Evolutionary conservation across 306 rosid species (phyloP).

Genomic region (Pyrus pyrifolia): DNA sequence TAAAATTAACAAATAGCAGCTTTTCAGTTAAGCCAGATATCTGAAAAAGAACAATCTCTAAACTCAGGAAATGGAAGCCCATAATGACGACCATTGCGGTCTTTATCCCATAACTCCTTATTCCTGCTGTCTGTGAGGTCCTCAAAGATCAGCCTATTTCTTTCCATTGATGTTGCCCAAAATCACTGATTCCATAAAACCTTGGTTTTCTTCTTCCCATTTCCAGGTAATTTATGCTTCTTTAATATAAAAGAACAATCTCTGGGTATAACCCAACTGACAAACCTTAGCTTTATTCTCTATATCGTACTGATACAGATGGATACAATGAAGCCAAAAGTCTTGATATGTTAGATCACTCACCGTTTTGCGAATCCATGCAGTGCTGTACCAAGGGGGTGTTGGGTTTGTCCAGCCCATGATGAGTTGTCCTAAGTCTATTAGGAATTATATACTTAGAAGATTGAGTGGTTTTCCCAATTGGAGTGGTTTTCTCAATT

Average conservation of each 20-base stretch:
- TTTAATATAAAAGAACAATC: too few relatives aligned
- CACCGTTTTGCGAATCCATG: background rate
- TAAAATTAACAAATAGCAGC: background rate
- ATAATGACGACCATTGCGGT: background rate
- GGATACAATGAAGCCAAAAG: background rate
- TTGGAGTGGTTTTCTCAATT: too few relatives aligned
- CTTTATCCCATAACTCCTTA: background rate
- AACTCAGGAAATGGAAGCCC: background rate
- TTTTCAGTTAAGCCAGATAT: background rate
- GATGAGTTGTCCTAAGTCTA: too few relatives aligned
- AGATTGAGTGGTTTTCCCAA: too few relatives aligned
- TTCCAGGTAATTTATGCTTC: too few relatives aligned
- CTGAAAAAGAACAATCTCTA: background rate
- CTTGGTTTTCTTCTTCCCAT: background rate
- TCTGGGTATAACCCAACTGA: too few relatives aligned
- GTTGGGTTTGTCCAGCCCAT: too few relatives aligned
- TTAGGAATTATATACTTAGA: too few relatives aligned
- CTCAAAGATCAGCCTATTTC: background rate
- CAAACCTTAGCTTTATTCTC: background rate
- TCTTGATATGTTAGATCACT: background rate
- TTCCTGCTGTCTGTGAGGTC: background rate
- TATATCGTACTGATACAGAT: background rate
- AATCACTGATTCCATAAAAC: background rate
- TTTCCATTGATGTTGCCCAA: background rate
- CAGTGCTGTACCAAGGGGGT: background rate